These are phyloP conservation scores for Desmodesmus armatus DNA, from an alignment of 139 green algal species.

Conservation along the genomic window DNA sequence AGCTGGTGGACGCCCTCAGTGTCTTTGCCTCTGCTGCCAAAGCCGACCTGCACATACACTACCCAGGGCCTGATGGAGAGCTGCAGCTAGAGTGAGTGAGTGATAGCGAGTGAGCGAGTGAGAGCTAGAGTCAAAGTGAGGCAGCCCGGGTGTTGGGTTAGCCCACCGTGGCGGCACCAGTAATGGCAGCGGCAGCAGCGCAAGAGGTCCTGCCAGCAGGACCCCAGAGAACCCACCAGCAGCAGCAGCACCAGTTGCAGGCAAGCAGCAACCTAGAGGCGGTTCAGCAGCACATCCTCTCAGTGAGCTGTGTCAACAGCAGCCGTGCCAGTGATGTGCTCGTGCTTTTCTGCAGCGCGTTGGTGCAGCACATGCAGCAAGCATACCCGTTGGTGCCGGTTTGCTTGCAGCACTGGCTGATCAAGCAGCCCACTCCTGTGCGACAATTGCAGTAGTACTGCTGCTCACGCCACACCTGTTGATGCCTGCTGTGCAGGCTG, in stretches of 20 bases:
- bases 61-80: conserved; percentile 61
- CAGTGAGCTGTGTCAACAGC: no score
- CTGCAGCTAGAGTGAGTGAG: conserved; percentile 54
- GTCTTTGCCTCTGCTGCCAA: conserved; percentile 52
- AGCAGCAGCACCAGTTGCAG: background rate
- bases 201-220: background rate
- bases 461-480: no score
- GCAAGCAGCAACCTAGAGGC: background rate
- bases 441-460: no score
- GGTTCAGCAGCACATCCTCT: background rate
- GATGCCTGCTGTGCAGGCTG: conserved; percentile 46
- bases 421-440: no score
- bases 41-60: conserved; percentile 44
- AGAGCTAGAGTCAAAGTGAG: background rate
- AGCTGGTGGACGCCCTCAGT: conserved; percentile 64
- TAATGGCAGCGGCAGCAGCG: background rate
- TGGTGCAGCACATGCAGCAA: no score
- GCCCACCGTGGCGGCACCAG: no score
- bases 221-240: no score
- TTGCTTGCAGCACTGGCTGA: no score
- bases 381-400: no score
- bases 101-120: background rate
- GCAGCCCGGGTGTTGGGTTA: background rate
- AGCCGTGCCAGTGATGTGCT: no score
- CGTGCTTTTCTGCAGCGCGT: no score